Evolutionary conservation across 2,329 filamentous ascomycete species (phyloP), one percentile per base, ranked within the genome.

Genomic region (Dothistroma septosporum): DNA sequence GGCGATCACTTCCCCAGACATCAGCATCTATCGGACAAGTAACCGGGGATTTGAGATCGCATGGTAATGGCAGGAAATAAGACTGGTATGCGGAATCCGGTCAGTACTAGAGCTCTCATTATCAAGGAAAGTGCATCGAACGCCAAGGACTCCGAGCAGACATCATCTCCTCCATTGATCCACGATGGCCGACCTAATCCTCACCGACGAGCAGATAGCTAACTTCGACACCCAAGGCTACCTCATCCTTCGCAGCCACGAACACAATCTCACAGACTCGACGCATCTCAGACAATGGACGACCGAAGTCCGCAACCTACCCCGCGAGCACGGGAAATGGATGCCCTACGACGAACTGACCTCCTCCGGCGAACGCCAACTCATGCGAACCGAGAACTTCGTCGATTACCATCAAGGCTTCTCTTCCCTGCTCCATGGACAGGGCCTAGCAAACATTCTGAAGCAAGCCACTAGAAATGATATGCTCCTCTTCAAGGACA

Each of bases 401-500:
- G 68, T 63, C 37, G 64, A 66, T 57, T 69, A 62, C 55, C 66
- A 70, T 49, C 4, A 55, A 2, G 73, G 72, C 9, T 76, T 77
- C 64, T 66, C 75, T 28, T 66, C 67, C 21, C 70, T 77, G 47
- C 71, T 77, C 10, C 71, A 76, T 7, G 76, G 76, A 22, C 50
- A 68, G 41, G 69, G 70, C 19, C 65, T 76, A 1, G 57, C 64
- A 1, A 68, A 65, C 24, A 61, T 76, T 16, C 68, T 78, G 1
- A 56, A 68, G 22, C 73, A 76, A 55, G 55, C 77, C 16, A 73
- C 74, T 0, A 64, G 72, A 0, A 74, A 76, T 55, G 70, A 75
- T 6, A 77, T 78, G 75, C 59, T 76, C 19, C 69, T 78, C 0
- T 78, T 78, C 69, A 78, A 78, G 48, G 76, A 78, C 59, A 78